A percentile compares a stretch with the other conserved stretches of the same genome.
Evolutionary conservation across 805 yeast genomes (phyloP).

Genomic region (Dipodascus albidus): DNA sequence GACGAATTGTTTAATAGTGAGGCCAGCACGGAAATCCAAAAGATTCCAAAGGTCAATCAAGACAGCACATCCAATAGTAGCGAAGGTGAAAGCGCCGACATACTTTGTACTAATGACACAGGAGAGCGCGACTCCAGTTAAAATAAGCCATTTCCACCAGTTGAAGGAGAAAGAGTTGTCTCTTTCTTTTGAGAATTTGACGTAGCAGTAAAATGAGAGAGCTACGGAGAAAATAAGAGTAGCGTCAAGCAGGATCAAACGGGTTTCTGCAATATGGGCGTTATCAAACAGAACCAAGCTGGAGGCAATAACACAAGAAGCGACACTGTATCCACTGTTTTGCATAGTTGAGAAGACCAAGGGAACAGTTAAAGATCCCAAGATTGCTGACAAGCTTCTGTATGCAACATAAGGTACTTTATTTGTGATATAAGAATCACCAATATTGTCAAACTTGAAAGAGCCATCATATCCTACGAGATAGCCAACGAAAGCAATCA

Average conservation of each 20-base stretch:
- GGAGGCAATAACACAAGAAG: conserved; percentile 70
- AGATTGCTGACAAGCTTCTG: conserved; percentile 67
- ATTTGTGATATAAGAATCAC: conserved; percentile 65
- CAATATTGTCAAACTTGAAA: conserved; percentile 85
- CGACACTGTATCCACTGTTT: conserved; percentile 68
- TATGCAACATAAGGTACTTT: conserved; percentile 80
- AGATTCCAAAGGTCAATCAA: conserved; percentile 78
- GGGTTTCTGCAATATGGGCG: conserved; percentile 82
- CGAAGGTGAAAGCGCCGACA: conserved; percentile 88
- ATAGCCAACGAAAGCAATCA: conserved; percentile 86
- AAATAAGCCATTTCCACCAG: conserved; percentile 84
- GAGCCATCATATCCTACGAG: conserved; percentile 83
- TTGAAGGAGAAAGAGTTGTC: conserved; percentile 46
- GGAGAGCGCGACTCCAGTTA: conserved; percentile 79
- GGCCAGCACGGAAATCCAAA: conserved; percentile 59
- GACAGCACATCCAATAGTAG: conserved; percentile 82
- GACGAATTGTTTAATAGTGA: conserved; percentile 37
- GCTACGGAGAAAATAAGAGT: conserved; percentile 80
- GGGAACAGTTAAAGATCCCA: conserved; percentile 77
- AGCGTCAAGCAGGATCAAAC: conserved; percentile 86
- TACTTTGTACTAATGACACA: conserved; percentile 92
- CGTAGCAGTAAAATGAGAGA: conserved; percentile 63
- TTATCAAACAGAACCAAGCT: conserved; percentile 72
- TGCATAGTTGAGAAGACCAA: conserved; percentile 74
- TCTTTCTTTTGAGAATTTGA: conserved; percentile 65